Evolutionary conservation across 192 early-diverging fungal species (phyloP), one percentile per base, ranked within the genome.

Genomic region (Umbelopsis isabellina): DNA sequence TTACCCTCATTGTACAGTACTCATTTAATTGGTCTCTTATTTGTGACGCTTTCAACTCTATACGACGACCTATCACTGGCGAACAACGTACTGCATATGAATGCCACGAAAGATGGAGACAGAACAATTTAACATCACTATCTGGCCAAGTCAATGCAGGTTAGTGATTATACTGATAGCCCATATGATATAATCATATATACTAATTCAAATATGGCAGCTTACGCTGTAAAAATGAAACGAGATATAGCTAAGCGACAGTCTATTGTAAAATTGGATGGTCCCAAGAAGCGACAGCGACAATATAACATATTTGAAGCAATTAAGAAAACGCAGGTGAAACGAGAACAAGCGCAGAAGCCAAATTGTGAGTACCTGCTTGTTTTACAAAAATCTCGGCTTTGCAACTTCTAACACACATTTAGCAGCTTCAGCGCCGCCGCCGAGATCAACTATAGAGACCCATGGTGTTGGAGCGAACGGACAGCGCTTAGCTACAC

Each of bases 11-110:
- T 48, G 70, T 77, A 46, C 79, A 82, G 18, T 88, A 85, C 69
- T 75, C 81, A 35, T 85, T 82, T 69, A 91, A 94, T 74, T 94
- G 91, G 90, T 75, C 79, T 35, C 67, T 89, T 18, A 87, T 94
- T 22, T 69, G 81, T n/a, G 91, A 91, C 27, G 68, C 87, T 1
- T 77, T 91, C 20, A 86, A 84, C 53, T 77, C 81, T 1, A 73
- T 77, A 23, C 84, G 85, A 23, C 75, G 75, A 10, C 79, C 84
- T 22, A 75, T 83, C 15, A 79, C 74, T 30, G 84, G 84, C 1
- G 83, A 85, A 49, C 74, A 74, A 44, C 72, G 89, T 15, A 85
- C 82, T 10, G 80, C 88, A 10, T 93, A 87, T 81, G 91, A 91
- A 27, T 91, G 90, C 46, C 87, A 87, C 69, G 69, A 81, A 45